Evolutionary conservation across 148 eudicot genomes (phyloP), one percentile per base, ranked within the genome.

Genomic region (Vaccinium macrocarpon): DNA sequence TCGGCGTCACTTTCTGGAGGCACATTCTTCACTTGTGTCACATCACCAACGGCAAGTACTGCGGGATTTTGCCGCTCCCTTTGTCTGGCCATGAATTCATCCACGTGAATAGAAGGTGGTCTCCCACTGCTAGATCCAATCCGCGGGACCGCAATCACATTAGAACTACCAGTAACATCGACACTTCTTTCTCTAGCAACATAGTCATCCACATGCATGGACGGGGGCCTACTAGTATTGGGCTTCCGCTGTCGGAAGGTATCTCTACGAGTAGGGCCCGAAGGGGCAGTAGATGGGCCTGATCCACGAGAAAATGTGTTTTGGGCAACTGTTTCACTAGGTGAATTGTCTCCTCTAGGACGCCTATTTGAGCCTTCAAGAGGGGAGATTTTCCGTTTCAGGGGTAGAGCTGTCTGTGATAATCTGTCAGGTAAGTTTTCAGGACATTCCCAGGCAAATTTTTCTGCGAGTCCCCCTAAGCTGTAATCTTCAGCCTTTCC

Each of bases 191-290:
- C 98, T 83, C 99, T 88, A 32, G 99, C 99, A 86, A 94, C 93
- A 87, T 95, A 97, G 88, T 97, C 98, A 88, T 97, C 99, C 23
- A 97, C 99, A 49, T 97, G 99, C 98, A 93, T 95, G 80, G 99
- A 97, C 61, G 99, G 96, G n/a, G 96, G 98, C 86, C 99, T 89
- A 90, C 98, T 97, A 64, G 96, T 94, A 85, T 97, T 97, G 77
- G 99, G 98, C 92, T 93, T 97, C 56, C 98, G 98, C 86, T 88
- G 95, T 78, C 99, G 88, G 84, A 95, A 97, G 74, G 91, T 88
- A 72, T 95, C 98, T 73, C 98, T 91, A 35, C 99, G 97, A 79
- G 93, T 90, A 21, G 98, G 92, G 29, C 88, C 92, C 23, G 92
- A 80, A 84, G 97, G 87, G 15, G 87, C 81, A 79, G 83, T 78